Percentiles rank a stretch among this genome's conserved stretches.
phyloP scores from a whole-genome alignment of 73 alveolate genomes.

The Paramecium sexaurelia region DNA sequence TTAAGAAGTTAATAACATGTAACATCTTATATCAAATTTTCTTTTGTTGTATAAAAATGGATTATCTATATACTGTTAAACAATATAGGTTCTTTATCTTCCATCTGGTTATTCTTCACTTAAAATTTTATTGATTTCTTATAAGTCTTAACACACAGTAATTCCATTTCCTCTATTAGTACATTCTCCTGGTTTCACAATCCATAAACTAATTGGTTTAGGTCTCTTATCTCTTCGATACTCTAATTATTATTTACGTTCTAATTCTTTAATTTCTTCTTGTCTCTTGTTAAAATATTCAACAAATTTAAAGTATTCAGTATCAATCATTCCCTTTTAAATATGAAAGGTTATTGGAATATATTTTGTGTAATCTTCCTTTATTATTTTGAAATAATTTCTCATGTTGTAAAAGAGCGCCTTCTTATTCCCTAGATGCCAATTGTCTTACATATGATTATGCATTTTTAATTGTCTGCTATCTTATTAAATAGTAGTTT shows the following conservation, averaged over 20 bases:
- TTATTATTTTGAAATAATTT: slow-evolving; percentile 72
- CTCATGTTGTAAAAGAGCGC: slow-evolving; percentile 87
- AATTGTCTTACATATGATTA: slow-evolving; percentile 79
- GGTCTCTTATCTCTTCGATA: slow-evolving; percentile 28
- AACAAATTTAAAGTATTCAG: slow-evolving; percentile 68
- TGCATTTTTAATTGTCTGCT: slow-evolving; percentile 57
- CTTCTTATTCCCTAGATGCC: slow-evolving; percentile 81
- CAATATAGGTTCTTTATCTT: slow-evolving; percentile 68
- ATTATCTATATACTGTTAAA: slow-evolving; percentile 73
- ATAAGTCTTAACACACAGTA: slow-evolving; percentile 64
- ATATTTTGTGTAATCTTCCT: slow-evolving; percentile 73
- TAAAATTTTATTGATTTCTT: slow-evolving; percentile 70
- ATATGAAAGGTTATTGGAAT: slow-evolving; percentile 87
- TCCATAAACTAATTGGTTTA: slow-evolving; percentile 77
- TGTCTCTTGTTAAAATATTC: slow-evolving; percentile 65
- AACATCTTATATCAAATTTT: slow-evolving; percentile 78
- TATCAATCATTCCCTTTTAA: slow-evolving; percentile 73
- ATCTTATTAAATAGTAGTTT: not conserved
- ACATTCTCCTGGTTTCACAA: slow-evolving; percentile 92
- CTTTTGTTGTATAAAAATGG: slow-evolving; percentile 76
- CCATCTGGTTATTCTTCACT: slow-evolving; percentile 61
- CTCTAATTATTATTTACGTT: slow-evolving; percentile 27
- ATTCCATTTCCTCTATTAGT: slow-evolving; percentile 88
- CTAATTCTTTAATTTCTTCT: slow-evolving; percentile 63
- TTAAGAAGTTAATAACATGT: slow-evolving; percentile 69